Base-by-base conservation (phyloP, 208 protist species). In the Acanthamoeba castellanii region DNA sequence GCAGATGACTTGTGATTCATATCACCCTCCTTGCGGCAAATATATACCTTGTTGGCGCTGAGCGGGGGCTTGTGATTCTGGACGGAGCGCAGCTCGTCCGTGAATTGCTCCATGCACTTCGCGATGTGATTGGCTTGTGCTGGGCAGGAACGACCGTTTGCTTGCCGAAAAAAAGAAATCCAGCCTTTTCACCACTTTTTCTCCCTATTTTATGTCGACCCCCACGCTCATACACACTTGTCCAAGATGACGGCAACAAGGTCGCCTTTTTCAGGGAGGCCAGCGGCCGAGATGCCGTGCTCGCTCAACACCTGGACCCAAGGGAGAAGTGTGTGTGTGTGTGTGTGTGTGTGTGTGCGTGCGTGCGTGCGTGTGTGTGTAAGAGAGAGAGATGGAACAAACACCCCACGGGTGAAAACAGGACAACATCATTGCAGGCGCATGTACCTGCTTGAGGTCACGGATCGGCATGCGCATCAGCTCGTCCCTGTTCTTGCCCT, bases 181-280 rank as follows among this genome's bases (percentile, higher is more conserved):
- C n/a, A n/a, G n/a, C n/a, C n/a, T n/a, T n/a, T n/a, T n/a, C n/a
- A n/a, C n/a, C n/a, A n/a, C n/a, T n/a, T n/a, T n/a, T n/a, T n/a
- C n/a, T n/a, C n/a, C n/a, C n/a, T n/a, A n/a, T n/a, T n/a, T n/a
- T n/a, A n/a, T n/a, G n/a, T n/a, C n/a, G n/a, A n/a, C n/a, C n/a
- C n/a, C n/a, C n/a, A n/a, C n/a, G n/a, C n/a, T n/a, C n/a, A n/a
- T n/a, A n/a, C 37, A 27, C 84, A 90, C 55, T 90, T 61, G 84
- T 90, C 57, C 34, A 90, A 45, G n/a, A 90, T 90, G 18, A 68
- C 84, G 4, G 50, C 1, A 7, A 68, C 84, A 20, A 90, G 50
- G 34, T 90, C 84, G 6, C 55, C 84, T 27, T 90, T 90, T 34
- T 90, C 84, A n/a, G 84, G 84, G 8, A 90, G 84, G 27, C 84